Evolutionary conservation across 768 basidiomycete genomes (phyloP), one percentile per base, ranked within the genome.

Genomic region (Mycena rebaudengoi): DNA sequence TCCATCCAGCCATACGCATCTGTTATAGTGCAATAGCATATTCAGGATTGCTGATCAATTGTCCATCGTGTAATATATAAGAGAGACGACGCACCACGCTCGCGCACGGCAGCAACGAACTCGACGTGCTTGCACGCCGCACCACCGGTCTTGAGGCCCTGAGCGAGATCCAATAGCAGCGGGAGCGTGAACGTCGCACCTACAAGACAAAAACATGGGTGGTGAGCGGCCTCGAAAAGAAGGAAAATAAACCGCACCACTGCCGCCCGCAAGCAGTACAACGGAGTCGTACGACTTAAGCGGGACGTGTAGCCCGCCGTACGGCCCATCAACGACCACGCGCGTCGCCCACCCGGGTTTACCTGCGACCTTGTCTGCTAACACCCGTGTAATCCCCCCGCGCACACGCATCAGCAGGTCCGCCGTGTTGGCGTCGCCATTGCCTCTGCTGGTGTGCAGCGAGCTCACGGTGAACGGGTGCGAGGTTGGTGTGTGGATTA

Each of bases 381-480:
- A 45, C 7, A 63, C 64, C 29, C 33, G 46, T 7, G 77, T 76
- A 37, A 77, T 69, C 16, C 77, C 77, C 18, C 73, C 70, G 30
- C 70, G 71, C n/a, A 72, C 71, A 28, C 73, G 69, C n/a, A 74
- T 43, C 32, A 72, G 68, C 29, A 76, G 59, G 56, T 71, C 66
- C 18, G 70, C 46, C 21, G 58, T 56, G 12, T 60, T 51, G 46
- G 67, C 37, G 14, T 53, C 63, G 6, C 59, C 53, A n/a, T n/a
- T n/a, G n/a, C n/a, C n/a, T n/a, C n/a, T n/a, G 7, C 51, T 25
- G 8, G n/a, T 48, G 7, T 65, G 64, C 28, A 76, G 56, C 20
- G 73, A 74, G 26, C 74, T 67, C 41, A 77, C 71, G 30, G 77
- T 77, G 68, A 77, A 77, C 6, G 78, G 78, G 62, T 78, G 78